phyloP scores from a whole-genome alignment of 306 rosid genomes.

The Senna tora region DNA sequence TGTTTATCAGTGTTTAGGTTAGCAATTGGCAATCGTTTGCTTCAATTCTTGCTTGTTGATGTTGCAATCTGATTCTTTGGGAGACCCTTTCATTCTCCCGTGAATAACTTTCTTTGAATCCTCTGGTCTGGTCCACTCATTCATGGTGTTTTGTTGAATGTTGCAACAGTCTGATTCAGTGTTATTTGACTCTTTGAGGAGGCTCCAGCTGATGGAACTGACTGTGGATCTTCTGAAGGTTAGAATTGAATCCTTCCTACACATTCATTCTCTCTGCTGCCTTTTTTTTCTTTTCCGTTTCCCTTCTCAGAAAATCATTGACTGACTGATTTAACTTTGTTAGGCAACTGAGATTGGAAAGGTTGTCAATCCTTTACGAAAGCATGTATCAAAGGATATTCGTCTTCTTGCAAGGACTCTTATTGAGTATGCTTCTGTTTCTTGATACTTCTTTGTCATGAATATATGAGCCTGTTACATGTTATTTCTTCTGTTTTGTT shows the following conservation, averaged over 20 bases:
- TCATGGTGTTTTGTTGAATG: slow-evolving; percentile 35
- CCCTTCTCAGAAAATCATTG: neutral
- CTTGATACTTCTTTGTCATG: slow-evolving; percentile 31
- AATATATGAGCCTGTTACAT: neutral
- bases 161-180: slow-evolving; percentile 65
- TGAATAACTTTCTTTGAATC: too few species aligned
- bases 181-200: slow-evolving; percentile 69
- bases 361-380: slow-evolving; percentile 67
- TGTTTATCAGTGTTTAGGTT: neutral
- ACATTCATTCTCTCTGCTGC: slow-evolving; percentile 14
- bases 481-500: neutral
- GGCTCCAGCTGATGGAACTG: slow-evolving; percentile 77
- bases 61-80: slow-evolving; percentile 31
- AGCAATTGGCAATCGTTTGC: neutral
- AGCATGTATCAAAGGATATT: slow-evolving; percentile 62
- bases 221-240: slow-evolving; percentile 78
- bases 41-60: slow-evolving; percentile 15
- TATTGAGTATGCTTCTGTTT: slow-evolving; percentile 53
- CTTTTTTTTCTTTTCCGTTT: neutral
- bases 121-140: slow-evolving; percentile 28
- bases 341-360: slow-evolving; percentile 91
- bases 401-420: slow-evolving; percentile 64
- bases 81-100: neutral
- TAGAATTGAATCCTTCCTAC: slow-evolving; percentile 31
- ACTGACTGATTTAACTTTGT: slow-evolving; percentile 32